These are phyloP conservation scores for Paecilomyces sp. DNA, from an alignment of 2,329 filamentous ascomycete species.

Conservation along the genomic window DNA sequence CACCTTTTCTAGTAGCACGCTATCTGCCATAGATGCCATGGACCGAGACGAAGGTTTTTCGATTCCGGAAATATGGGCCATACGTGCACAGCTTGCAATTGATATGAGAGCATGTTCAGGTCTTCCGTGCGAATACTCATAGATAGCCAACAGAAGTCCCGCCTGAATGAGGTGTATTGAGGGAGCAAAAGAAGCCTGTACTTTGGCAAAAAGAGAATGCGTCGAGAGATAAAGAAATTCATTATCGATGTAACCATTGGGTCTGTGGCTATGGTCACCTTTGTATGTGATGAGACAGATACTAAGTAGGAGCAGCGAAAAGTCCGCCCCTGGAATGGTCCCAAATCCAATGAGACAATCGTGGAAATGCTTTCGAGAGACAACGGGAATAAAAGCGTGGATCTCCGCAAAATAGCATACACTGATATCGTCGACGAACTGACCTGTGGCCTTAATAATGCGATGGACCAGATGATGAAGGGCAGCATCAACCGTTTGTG, in stretches of 20 bases:
- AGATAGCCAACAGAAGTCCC: constrained; percentile 16
- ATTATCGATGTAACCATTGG: neutral
- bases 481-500: neutral
- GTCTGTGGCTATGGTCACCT: neutral
- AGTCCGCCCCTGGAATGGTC: constrained; percentile 9
- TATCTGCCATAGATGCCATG: neutral
- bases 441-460: constrained; percentile 7
- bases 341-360: constrained; percentile 11
- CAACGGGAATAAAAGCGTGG: constrained; percentile 17
- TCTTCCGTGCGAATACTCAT: constrained; percentile 16
- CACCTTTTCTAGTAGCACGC: constrained; percentile 11
- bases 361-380: constrained; percentile 20
- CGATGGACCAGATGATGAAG: neutral
- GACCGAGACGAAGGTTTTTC: constrained; percentile 1
- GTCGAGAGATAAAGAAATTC: constrained; percentile 11
- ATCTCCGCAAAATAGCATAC: constrained; percentile 20
- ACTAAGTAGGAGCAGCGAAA: constrained; percentile 17
- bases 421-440: constrained; percentile 17
- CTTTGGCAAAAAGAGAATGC: constrained; percentile 16
- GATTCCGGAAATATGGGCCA: constrained; percentile 15
- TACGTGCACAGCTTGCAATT: constrained; percentile 15
- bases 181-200: constrained; percentile 11
- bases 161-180: constrained; percentile 19
- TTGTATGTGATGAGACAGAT: constrained; percentile 14
- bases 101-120: constrained; percentile 15